Percentiles rank a stretch among this genome's conserved stretches.
Conservation (phyloP, 2,329 filamentous ascomycete species). For the Zymoseptoria ardabiliae region DNA sequence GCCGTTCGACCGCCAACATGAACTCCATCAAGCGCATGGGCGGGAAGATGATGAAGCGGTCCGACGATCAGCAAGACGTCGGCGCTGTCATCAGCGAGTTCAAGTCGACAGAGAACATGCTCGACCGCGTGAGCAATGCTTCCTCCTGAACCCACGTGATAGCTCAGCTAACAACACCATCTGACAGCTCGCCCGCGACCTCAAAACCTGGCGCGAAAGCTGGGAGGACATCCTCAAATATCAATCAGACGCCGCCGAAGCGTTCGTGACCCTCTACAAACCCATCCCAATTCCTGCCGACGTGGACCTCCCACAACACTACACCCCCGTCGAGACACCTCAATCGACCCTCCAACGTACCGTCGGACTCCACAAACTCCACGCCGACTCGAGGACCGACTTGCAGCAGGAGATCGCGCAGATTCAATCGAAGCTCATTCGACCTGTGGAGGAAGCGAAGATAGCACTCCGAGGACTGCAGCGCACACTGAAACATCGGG, state of each 20-base stretch:
- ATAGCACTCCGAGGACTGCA: slow-evolving; percentile 63
- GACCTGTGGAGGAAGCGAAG: slow-evolving; percentile 62
- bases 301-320: slow-evolving; percentile 45
- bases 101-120: slow-evolving; percentile 67
- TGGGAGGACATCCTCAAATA: slow-evolving; percentile 66
- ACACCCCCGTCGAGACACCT: slow-evolving; percentile 54
- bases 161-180: slow-evolving; percentile 5
- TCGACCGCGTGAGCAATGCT: slow-evolving; percentile 53
- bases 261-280: slow-evolving; percentile 67
- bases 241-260: slow-evolving; percentile 59
- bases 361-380: slow-evolving; percentile 57
- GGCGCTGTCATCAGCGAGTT: slow-evolving; percentile 70
- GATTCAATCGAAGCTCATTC: slow-evolving; percentile 64
- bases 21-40: slow-evolving; percentile 60
- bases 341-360: slow-evolving; percentile 57
- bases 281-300: slow-evolving; percentile 63
- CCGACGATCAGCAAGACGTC: slow-evolving; percentile 70
- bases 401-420: slow-evolving; percentile 62
- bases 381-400: slow-evolving; percentile 63
- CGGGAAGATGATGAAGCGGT: slow-evolving; percentile 62
- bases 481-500: slow-evolving; percentile 77
- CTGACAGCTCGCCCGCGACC: slow-evolving; percentile 63
- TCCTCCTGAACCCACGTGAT: neutral
- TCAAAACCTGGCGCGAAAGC: slow-evolving; percentile 68
- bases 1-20: slow-evolving; percentile 20